phyloP scores from a whole-genome alignment of 2,329 filamentous ascomycete genomes.

The Aspergillus sp. region DNA sequence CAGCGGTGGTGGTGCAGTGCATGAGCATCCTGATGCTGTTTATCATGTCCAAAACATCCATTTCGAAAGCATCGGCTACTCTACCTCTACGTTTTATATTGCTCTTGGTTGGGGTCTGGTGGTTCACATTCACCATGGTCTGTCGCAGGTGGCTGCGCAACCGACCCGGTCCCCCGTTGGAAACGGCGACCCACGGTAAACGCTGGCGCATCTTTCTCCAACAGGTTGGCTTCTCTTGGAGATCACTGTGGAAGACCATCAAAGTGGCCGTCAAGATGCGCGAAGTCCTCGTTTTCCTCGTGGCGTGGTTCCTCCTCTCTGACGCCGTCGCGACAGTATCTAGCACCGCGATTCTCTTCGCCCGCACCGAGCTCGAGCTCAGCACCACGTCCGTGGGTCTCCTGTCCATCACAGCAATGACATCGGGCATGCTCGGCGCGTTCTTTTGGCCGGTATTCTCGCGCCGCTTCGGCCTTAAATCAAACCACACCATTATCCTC shows the following conservation, averaged over 20 bases:
- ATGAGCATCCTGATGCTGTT: conserved; percentile 66
- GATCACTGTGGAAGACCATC: conserved; percentile 66
- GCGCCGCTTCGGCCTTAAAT: conserved; percentile 54
- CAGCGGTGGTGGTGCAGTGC: conserved; percentile 73
- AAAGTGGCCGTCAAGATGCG: conserved; percentile 60
- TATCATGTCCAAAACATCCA: conserved; percentile 27
- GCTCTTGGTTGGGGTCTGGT: conserved; percentile 76
- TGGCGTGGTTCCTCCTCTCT: conserved; percentile 82
- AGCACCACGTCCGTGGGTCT: conserved; percentile 69
- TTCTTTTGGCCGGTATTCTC: conserved; percentile 76
- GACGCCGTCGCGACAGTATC: conserved; percentile 87
- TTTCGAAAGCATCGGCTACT: conserved; percentile 55
- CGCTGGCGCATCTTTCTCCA: conserved; percentile 46
- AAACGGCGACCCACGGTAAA: conserved; percentile 10
- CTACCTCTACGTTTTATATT: conserved; percentile 74
- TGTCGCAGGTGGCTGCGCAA: conserved; percentile 72
- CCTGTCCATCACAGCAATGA: conserved; percentile 79
- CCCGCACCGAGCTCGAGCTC: conserved; percentile 81
- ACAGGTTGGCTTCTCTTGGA: conserved; percentile 74
- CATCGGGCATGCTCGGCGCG: conserved; percentile 70
- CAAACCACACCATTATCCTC: conserved; percentile 77
- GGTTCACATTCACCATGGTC: conserved; percentile 76
- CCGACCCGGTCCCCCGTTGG: conserved; percentile 65
- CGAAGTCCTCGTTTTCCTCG: conserved; percentile 71
- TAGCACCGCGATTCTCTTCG: conserved; percentile 83